Evolutionary conservation across 352 stramenopile species (phyloP).

Genomic region (Pythium myriotylum): DNA sequence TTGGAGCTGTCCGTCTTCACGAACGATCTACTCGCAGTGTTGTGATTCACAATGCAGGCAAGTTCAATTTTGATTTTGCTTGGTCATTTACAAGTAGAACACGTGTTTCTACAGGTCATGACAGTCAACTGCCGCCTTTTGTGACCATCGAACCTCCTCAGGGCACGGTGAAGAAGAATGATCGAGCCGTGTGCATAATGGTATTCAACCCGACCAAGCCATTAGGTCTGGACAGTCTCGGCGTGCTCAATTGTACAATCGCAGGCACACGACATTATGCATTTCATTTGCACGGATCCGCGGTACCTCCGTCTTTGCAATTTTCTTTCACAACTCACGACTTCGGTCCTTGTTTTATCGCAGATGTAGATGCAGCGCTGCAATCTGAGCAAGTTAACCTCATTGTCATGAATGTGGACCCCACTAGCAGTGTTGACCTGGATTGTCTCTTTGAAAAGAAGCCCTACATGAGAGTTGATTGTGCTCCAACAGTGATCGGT

Average conservation of each 20-base stretch:
- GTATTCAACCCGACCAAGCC: slow-evolving; percentile 81
- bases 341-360: slow-evolving; percentile 92
- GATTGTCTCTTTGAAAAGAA: slow-evolving; percentile 92
- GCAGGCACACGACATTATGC: slow-evolving; percentile 86
- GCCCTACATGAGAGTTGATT: slow-evolving; percentile 82
- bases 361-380: slow-evolving; percentile 62
- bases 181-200: slow-evolving; percentile 74
- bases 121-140: slow-evolving; percentile 35
- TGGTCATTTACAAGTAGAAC: slow-evolving; percentile 45
- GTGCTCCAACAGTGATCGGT: slow-evolving; percentile 75
- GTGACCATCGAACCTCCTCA: slow-evolving; percentile 71
- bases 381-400: slow-evolving; percentile 62
- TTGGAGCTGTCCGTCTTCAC: slow-evolving; percentile 87
- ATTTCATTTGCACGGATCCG: slow-evolving; percentile 72
- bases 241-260: slow-evolving; percentile 77
- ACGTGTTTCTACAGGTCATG: not conserved
- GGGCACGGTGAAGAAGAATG: slow-evolving; percentile 89
- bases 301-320: slow-evolving; percentile 81
- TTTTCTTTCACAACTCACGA: slow-evolving; percentile 91
- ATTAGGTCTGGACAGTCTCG: slow-evolving; percentile 63
- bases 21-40: slow-evolving; percentile 69
- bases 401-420: slow-evolving; percentile 88
- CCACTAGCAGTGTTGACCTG: slow-evolving; percentile 75
- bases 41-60: slow-evolving; percentile 90
- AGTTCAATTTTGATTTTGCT: slow-evolving; percentile 96